Conservation (phyloP, 225 moss, liverwort and hornwort species). For the Bryoerythrophyllum caledonicum region DNA sequence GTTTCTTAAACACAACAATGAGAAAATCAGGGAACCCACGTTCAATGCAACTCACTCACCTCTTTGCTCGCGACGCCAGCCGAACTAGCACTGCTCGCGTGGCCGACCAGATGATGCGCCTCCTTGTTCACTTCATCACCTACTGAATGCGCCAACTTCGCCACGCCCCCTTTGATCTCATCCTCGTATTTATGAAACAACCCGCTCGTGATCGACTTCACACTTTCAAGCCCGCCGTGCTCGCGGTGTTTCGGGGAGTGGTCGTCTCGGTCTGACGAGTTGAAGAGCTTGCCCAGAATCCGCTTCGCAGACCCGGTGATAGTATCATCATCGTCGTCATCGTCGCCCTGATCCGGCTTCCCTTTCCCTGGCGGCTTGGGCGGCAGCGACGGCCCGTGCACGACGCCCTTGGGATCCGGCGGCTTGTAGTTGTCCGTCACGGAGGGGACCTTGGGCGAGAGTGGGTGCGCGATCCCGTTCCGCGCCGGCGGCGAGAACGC, state of each 20-base stretch:
- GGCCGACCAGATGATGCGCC: neutral
- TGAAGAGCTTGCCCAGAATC: neutral
- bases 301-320: neutral
- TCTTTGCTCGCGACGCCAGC: neutral
- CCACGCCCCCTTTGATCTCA: neutral
- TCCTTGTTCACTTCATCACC: neutral
- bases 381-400: neutral
- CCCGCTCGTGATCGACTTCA: neutral
- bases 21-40: neutral
- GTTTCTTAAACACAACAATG: neutral
- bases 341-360: neutral
- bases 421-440: neutral
- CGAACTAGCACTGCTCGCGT: neutral
- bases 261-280: neutral
- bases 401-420: conserved; percentile 1
- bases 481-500: conserved; percentile 17
- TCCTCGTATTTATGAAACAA: neutral
- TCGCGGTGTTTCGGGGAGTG: neutral
- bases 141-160: neutral
- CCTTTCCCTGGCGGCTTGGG: conserved; percentile 2
- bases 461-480: conserved; percentile 15
- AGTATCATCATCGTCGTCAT: neutral
- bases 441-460: conserved; percentile 3
- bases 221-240: neutral
- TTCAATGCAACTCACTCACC: neutral